Evolutionary conservation across 2,329 filamentous ascomycete genomes (phyloP), one percentile per base, ranked within the genome.

Genomic region (Pyrenochaeta sp.): DNA sequence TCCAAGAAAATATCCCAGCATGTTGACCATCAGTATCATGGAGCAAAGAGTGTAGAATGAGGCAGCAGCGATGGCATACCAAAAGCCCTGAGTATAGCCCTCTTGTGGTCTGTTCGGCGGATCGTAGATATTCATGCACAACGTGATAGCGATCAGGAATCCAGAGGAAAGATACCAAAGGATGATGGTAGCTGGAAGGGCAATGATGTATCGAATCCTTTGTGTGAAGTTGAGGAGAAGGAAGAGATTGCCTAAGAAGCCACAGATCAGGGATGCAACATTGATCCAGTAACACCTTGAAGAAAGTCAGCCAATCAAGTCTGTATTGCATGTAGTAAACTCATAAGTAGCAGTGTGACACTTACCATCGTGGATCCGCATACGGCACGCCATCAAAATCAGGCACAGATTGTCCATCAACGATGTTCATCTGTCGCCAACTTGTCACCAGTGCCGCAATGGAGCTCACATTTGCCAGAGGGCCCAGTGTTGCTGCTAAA

Each of bases 181-280:
- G 6, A 88, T 69, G 46, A 96, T 96, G 1, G 90, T 95, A 15
- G 90, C 78, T 1, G 92, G 91, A 47, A 96, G 81, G 1, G 91
- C 90, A 26, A 96, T 77, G 13, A 86, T 85, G 66, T 96, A 96
- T 36, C 89, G 83, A 6, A 96, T 81, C 5, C 85, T 80, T 43
- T 84, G 82, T 0, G 90, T 89, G 80, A 96, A 96, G 72, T 96
- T 96, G 55, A 94, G 81, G 1, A 96, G 78, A 1, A 96, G 79
- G 50, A 90, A 91, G 1, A 89, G 52, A 59, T 96, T 96, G 6
- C 91, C 89, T 1, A 86, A 68, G 21, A 96, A 75, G 11, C 91
- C 92, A 47, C 90, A 82, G 13, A 75, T 82, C 4, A 96, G 79
- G 49, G 93, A 92, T 2, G 86, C 77, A 3, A 87, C 88, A 61